Evolutionary conservation across 345 rosid genomes (phyloP).

Genomic region (Luvunga scandens): DNA sequence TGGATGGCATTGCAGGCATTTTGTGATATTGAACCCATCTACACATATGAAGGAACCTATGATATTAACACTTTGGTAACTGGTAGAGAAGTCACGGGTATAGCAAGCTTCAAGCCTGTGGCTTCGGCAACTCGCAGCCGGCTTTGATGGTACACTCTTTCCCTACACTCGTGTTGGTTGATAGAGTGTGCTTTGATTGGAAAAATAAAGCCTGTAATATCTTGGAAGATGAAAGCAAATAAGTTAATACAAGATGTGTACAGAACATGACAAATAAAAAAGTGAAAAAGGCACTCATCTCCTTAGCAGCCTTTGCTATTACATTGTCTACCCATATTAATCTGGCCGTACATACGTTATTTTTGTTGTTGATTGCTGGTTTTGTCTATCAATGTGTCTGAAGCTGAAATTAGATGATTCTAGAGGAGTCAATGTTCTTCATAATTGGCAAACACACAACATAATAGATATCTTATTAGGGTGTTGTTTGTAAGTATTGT

Average conservation of each 20-base stretch:
- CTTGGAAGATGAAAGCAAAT: background rate
- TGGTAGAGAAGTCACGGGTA: constrained; percentile 85
- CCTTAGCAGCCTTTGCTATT: background rate
- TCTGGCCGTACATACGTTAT: background rate
- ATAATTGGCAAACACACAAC: too few species aligned
- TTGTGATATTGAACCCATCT: constrained; percentile 95
- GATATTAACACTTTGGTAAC: constrained; percentile 91
- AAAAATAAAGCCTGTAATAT: background rate
- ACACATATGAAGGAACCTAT: constrained; percentile 92
- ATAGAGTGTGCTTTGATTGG: background rate
- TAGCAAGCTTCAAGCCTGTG: constrained; percentile 83
- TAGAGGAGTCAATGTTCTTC: too few species aligned
- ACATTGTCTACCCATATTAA: background rate
- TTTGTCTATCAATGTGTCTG: too few species aligned
- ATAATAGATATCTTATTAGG: background rate
- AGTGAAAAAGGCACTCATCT: background rate
- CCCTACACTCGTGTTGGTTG: background rate
- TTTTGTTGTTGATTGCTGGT: too few species aligned
- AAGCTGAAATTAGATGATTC: too few species aligned
- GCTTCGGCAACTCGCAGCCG: constrained; percentile 52
- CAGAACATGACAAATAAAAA: background rate
- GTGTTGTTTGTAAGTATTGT: background rate
- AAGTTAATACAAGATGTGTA: background rate
- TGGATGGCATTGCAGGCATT: constrained; percentile 63
- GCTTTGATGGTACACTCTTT: constrained; percentile 31